phyloP scores from a whole-genome alignment of 169 alveolate species.

The Eimeria praecox region DNA sequence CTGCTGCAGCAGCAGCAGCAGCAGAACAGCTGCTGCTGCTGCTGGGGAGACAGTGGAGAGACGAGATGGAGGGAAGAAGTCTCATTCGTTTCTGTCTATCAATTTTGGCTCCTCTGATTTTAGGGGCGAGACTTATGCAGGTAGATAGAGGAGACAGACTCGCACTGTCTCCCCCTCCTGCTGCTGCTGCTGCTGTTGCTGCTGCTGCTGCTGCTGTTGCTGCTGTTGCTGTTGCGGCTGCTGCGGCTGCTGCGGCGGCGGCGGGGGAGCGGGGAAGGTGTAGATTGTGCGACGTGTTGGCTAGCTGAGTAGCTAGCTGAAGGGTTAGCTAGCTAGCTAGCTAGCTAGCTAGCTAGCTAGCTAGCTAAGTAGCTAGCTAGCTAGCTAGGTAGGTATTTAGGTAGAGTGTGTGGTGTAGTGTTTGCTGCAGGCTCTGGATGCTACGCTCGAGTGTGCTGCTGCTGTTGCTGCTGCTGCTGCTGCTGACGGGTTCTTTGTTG shows the following conservation, averaged over 20 bases:
- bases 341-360: neutral
- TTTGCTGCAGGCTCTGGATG: conserved; percentile 35
- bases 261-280: neutral
- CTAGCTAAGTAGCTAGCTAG: neutral
- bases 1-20: conserved; percentile 48
- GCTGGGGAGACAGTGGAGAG: conserved; percentile 71
- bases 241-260: neutral
- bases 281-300: neutral
- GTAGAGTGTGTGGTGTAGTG: neutral
- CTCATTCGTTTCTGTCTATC: conserved; percentile 33
- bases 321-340: conserved; percentile 6
- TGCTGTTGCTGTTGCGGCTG: neutral
- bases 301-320: neutral
- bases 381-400: conserved; percentile 1
- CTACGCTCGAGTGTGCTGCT: neutral
- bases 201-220: conserved; percentile 44
- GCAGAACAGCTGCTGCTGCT: conserved; percentile 61
- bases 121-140: conserved; percentile 53
- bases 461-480: conserved; percentile 9
- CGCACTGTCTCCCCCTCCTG: too few species aligned
- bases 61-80: conserved; percentile 31
- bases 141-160: too few species aligned
- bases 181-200: conserved; percentile 6
- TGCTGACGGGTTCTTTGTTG: conserved; percentile 34
- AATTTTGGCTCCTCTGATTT: conserved; percentile 38